phyloP scores from a whole-genome alignment of 306 rosid species.

The Fagus crenata region DNA sequence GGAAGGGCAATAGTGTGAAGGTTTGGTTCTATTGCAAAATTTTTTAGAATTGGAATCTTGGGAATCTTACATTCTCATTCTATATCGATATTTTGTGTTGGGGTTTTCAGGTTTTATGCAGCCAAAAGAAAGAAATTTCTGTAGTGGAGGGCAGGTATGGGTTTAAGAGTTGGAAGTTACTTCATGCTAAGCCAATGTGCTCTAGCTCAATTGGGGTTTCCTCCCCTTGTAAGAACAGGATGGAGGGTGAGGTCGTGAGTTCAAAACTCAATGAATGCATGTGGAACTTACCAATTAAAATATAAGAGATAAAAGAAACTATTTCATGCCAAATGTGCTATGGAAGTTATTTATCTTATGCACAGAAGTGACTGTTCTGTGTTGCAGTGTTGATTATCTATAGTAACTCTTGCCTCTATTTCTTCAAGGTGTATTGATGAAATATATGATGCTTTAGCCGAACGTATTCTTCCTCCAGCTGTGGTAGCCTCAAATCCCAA shows the following conservation, averaged over 20 bases:
- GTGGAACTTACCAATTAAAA: too few relatives aligned
- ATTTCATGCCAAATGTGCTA: background rate
- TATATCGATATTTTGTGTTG: slow-evolving; percentile 15
- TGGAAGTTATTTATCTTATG: background rate
- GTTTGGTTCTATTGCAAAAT: slow-evolving; percentile 23
- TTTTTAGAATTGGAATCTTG: background rate
- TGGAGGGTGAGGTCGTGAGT: too few relatives aligned
- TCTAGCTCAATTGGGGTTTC: background rate
- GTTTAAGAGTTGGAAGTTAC: background rate
- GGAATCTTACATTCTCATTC: slow-evolving; percentile 2
- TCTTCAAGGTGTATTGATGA: slow-evolving; percentile 60
- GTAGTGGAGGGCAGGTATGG: slow-evolving; percentile 68
- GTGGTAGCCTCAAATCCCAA: slow-evolving; percentile 51
- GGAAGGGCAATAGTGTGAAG: slow-evolving; percentile 46
- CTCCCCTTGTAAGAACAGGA: too few relatives aligned
- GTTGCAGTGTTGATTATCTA: background rate
- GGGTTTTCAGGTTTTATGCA: slow-evolving; percentile 50
- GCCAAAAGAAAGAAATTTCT: slow-evolving; percentile 47
- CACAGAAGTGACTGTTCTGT: background rate
- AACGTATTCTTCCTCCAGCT: slow-evolving; percentile 53
- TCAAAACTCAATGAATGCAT: too few relatives aligned
- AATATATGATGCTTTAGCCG: slow-evolving; percentile 71
- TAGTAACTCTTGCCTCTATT: slow-evolving; percentile 13
- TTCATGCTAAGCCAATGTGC: background rate
- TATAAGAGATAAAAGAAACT: background rate